Base-by-base conservation (phyloP, 1,284 basidiomycete species). In the Moesziomyces globuligerus region DNA sequence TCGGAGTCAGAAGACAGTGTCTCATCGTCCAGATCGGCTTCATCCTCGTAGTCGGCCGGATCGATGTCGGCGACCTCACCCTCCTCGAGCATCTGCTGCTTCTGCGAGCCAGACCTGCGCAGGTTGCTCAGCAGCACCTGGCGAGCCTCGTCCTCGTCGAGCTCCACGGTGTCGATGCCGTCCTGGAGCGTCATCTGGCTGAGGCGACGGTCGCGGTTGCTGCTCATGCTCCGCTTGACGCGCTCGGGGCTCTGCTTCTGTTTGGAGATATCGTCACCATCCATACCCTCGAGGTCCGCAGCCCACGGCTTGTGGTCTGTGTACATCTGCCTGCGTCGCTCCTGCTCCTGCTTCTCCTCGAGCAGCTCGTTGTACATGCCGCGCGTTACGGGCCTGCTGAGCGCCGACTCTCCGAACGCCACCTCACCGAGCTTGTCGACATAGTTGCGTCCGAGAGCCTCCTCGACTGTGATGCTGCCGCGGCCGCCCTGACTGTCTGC, bases 401-500 rank as follows among this genome's bases (percentile, higher is more conserved):
- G 67, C 3, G 74, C 74, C 18, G 68, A 72, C 42, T 75, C 74
- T 7, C 74, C 74, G 41, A 75, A 75, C 10, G 71, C 72, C 0
- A 75, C 72, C 43, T 74, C 71, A 11, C 74, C 74, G 3, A 75
- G 68, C 52, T 71, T 72, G 38, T 75, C 72, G 10, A 75, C 71
- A 29, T 73, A 74, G 53, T 74, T 75, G 23, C 59, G 44, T 1
- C 74, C 74, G 4, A 75, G 46, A 0, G 71, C 73, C 29, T 74
- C 52, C 37, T 61, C 58, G 17, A 70, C 60, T 4, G 62, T 67
- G 46, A 75, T 57, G 25, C 57, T 60, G 4, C 37, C 64, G 10
- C 44, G 39, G 9, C 37, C 50, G 3, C 15, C 46, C 7, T 51
- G 32, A 11, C 37, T 36, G 1, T 59, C 54, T 17, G 26, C 40